Percentiles rank a stretch among this genome's conserved stretches.
Evolutionary conservation across 1,139 yeast species (phyloP).

Genomic region (Meyerozyma carpophila): DNA sequence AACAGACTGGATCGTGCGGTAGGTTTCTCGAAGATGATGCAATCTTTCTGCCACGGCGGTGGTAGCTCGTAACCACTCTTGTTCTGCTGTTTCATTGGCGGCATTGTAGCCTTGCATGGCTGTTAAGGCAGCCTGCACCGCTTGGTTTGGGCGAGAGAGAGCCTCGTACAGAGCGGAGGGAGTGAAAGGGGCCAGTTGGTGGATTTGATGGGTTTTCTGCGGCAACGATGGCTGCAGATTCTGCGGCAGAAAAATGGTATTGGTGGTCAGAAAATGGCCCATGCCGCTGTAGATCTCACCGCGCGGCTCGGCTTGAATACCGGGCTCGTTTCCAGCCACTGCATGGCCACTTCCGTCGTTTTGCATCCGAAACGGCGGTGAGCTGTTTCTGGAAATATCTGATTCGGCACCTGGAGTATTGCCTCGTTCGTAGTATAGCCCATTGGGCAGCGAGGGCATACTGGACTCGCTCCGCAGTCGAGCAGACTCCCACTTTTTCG

Average conservation of each 20-base stretch:
- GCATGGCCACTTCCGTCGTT: neutral
- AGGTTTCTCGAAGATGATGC: constrained; percentile 26
- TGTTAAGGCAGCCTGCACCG: neutral
- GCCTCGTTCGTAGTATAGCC: neutral
- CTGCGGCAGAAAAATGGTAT: too few relatives aligned
- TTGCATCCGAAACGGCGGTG: neutral
- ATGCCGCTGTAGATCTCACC: too few relatives aligned
- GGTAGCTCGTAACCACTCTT: constrained; percentile 23
- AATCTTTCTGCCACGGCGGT: constrained; percentile 24
- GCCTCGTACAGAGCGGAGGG: neutral
- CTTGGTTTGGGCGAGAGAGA: neutral
- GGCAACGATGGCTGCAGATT: neutral
- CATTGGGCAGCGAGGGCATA: neutral
- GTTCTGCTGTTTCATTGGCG: constrained; percentile 3
- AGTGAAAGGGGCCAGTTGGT: neutral
- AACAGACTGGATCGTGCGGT: constrained; percentile 20
- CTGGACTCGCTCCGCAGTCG: neutral
- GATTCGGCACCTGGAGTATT: neutral
- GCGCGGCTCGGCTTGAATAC: too few relatives aligned
- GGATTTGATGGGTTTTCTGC: neutral
- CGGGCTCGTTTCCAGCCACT: too few relatives aligned
- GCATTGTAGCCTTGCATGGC: neutral
- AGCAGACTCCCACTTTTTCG: neutral
- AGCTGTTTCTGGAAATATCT: neutral
- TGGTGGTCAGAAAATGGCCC: too few relatives aligned